Conservation (phyloP, 148 eudicot genomes). For the Hydrangea macrophylla region DNA sequence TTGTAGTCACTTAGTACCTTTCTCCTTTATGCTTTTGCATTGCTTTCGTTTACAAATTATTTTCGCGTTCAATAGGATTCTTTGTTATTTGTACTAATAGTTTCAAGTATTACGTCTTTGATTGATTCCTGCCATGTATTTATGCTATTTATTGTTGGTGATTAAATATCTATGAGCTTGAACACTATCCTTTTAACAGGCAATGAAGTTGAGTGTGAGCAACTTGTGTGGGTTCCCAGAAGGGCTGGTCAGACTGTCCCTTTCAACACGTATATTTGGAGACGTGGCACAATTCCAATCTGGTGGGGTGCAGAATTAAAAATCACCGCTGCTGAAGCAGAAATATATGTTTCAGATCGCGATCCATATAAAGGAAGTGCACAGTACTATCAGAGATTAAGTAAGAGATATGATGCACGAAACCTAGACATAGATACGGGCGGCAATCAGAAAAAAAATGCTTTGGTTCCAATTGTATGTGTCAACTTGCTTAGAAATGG, state of each 20-base stretch:
- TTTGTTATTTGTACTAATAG: too few species aligned
- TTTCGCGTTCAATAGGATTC: not conserved
- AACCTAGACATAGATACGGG: slow-evolving; percentile 46
- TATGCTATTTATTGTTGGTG: slow-evolving; percentile 10
- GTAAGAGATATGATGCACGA: slow-evolving; percentile 77
- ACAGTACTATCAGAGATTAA: slow-evolving; percentile 80
- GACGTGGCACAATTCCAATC: slow-evolving; percentile 93
- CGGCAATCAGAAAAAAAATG: slow-evolving; percentile 62
- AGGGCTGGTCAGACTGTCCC: slow-evolving; percentile 74
- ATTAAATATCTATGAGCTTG: slow-evolving; percentile 9
- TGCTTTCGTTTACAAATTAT: too few species aligned
- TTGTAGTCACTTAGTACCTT: too few species aligned
- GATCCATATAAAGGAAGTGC: slow-evolving; percentile 95
- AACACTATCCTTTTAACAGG: slow-evolving; percentile 41
- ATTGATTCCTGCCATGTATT: not conserved
- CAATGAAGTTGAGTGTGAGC: slow-evolving; percentile 99
- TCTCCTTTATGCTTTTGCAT: too few species aligned
- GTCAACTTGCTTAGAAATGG: slow-evolving; percentile 82
- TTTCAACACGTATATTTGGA: slow-evolving; percentile 91
- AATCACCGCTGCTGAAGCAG: slow-evolving; percentile 93
- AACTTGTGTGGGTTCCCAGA: slow-evolving; percentile 93
- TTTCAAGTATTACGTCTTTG: too few species aligned
- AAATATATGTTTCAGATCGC: slow-evolving; percentile 84
- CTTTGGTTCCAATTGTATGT: slow-evolving; percentile 79
- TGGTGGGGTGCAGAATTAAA: slow-evolving; percentile 99